These are phyloP conservation scores for Posidonia oceanica DNA, from an alignment of 116 monocot genomes.

Conservation along the genomic window DNA sequence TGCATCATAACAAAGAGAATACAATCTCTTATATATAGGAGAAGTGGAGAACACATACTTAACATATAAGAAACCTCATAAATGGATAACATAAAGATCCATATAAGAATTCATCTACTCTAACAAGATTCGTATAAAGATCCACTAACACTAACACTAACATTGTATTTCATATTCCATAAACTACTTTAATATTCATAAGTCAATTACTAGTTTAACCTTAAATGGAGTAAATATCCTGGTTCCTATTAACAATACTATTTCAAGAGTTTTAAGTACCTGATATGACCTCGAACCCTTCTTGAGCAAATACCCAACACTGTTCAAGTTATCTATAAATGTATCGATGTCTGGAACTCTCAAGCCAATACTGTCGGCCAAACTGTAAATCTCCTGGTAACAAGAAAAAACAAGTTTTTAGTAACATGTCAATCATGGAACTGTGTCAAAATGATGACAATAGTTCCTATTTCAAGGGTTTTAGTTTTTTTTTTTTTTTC, in stretches of 20 bases:
- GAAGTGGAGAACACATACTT: too few species aligned
- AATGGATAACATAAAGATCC: too few species aligned
- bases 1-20: too few species aligned
- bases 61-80: too few species aligned
- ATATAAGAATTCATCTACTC: too few species aligned
- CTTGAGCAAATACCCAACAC: constrained; percentile 76
- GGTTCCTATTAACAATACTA: neutral
- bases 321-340: constrained; percentile 80
- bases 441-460: neutral
- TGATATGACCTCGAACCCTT: constrained; percentile 82
- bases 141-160: too few species aligned
- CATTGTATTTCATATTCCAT: too few species aligned
- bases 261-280: constrained; percentile 22
- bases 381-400: constrained; percentile 66
- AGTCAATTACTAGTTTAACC: neutral
- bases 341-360: constrained; percentile 77
- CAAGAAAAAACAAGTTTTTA: neutral
- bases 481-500: too few species aligned
- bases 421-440: neutral
- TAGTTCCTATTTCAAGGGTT: neutral
- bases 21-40: too few species aligned
- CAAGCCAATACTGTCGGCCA: constrained; percentile 71
- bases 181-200: too few species aligned
- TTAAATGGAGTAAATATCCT: neutral
- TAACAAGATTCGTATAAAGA: too few species aligned